These are phyloP conservation scores for Leucosporidium scottii DNA, from an alignment of 768 basidiomycete genomes.

Conservation along the genomic window DNA sequence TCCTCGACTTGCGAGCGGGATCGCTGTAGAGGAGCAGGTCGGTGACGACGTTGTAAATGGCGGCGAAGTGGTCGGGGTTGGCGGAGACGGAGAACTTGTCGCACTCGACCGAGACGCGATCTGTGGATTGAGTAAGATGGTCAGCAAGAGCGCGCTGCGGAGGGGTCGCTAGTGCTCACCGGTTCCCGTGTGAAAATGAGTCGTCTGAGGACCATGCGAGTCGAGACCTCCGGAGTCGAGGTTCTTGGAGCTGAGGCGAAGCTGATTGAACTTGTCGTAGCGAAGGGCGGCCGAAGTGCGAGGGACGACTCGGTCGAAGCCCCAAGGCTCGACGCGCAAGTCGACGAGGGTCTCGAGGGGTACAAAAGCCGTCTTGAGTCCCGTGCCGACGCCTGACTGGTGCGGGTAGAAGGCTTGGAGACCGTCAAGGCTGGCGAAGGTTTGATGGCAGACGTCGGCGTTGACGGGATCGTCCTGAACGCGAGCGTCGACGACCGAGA, in stretches of 20 bases:
- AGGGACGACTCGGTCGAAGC: conserved; percentile 82
- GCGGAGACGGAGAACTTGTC: conserved; percentile 83
- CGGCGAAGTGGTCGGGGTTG: conserved; percentile 69
- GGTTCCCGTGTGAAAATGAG: conserved; percentile 22
- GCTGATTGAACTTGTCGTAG: conserved; percentile 90
- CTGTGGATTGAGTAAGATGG: conserved; percentile 38
- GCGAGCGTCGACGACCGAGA: conserved; percentile 69
- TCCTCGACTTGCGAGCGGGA: conserved; percentile 66
- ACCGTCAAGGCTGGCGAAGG: conserved; percentile 66
- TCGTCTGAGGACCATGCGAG: neutral
- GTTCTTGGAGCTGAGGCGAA: conserved; percentile 47
- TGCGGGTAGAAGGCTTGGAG: conserved; percentile 79
- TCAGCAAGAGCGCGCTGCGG: conserved; percentile 27
- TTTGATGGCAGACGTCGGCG: conserved; percentile 80
- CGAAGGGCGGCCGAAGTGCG: conserved; percentile 77
- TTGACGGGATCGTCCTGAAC: conserved; percentile 76
- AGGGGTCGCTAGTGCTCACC: conserved; percentile 50
- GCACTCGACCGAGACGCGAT: conserved; percentile 70
- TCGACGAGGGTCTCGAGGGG: conserved; percentile 75
- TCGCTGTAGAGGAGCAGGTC: conserved; percentile 85
- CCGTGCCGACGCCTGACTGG: conserved; percentile 6
- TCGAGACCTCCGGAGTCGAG: conserved; percentile 5
- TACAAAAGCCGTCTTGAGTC: conserved; percentile 46
- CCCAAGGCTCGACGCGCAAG: conserved; percentile 66
- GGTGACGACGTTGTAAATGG: conserved; percentile 77